Percentiles rank a stretch among this genome's conserved stretches.
phyloP scores from a whole-genome alignment of 192 early-diverging fungal species.

The Paraglomus brasilianum region DNA sequence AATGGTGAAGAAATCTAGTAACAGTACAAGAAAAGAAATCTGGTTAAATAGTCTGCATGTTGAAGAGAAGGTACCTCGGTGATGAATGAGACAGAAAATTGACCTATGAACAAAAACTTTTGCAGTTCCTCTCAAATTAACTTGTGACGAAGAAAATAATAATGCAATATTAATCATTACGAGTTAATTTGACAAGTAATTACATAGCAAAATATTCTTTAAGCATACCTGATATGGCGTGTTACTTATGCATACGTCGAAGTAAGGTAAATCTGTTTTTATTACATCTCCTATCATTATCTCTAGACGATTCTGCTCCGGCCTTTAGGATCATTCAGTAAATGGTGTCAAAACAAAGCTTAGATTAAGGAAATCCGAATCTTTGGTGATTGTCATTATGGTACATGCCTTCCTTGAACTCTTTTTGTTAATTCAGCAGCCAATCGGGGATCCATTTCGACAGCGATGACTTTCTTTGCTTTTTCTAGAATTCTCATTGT shows the following conservation, averaged over 20 bases:
- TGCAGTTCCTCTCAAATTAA: too few relatives aligned
- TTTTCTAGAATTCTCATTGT: constrained; percentile 91
- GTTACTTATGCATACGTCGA: constrained; percentile 98
- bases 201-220: neutral
- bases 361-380: constrained; percentile 3
- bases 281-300: constrained; percentile 98
- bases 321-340: constrained; percentile 43
- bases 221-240: constrained; percentile 84
- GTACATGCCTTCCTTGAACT: constrained; percentile 86
- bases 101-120: too few relatives aligned
- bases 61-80: too few relatives aligned
- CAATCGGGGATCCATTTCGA: constrained; percentile 95
- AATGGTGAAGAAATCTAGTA: constrained; percentile 91
- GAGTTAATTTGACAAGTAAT: too few relatives aligned
- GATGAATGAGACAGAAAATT: too few relatives aligned
- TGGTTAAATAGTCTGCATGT: neutral
- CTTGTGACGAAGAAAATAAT: too few relatives aligned
- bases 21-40: neutral
- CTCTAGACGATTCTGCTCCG: constrained; percentile 79
- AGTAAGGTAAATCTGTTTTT: constrained; percentile 94
- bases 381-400: too few relatives aligned
- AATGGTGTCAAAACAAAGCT: constrained; percentile 9
- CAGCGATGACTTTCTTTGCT: constrained; percentile 91
- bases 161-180: too few relatives aligned
- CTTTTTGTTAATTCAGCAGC: constrained; percentile 96